phyloP scores from a whole-genome alignment of 108 stramenopile genomes.

The Discostella pseudostelligera region DNA sequence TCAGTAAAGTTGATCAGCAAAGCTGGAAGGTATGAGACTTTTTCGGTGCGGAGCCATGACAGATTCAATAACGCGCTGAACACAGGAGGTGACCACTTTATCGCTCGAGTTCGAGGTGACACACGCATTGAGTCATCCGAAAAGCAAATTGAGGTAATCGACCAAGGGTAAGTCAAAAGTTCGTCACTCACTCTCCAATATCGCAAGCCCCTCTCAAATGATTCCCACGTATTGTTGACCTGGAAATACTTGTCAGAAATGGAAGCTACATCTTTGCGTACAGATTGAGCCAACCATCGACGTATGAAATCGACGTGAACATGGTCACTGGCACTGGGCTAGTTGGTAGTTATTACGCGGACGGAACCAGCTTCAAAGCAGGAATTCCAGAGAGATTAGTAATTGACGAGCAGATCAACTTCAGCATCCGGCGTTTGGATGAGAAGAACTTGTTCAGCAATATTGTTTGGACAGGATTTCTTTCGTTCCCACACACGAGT shows the following conservation, averaged over 20 bases:
- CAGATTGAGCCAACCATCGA: slow-evolving; percentile 17
- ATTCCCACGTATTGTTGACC: not conserved
- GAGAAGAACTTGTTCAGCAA: not conserved
- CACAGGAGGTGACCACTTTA: slow-evolving; percentile 18
- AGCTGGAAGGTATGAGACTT: slow-evolving; percentile 14
- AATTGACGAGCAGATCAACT: slow-evolving; percentile 18
- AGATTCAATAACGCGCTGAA: slow-evolving; percentile 16
- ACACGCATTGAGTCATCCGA: not conserved
- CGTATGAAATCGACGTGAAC: slow-evolving; percentile 23
- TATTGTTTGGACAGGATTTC: slow-evolving; percentile 23
- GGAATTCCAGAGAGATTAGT: slow-evolving; percentile 2
- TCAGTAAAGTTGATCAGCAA: slow-evolving; percentile 8
- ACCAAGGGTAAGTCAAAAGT: slow-evolving; percentile 22
- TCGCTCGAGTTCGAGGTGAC: slow-evolving; percentile 16
- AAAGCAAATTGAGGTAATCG: slow-evolving; percentile 6
- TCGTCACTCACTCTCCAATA: not conserved
- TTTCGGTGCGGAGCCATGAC: slow-evolving; percentile 23
- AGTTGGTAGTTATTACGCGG: slow-evolving; percentile 14
- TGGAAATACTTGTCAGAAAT: slow-evolving; percentile 10
- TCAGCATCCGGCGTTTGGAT: not conserved
- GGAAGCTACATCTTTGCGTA: slow-evolving; percentile 28
- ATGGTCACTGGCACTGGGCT: slow-evolving; percentile 28
- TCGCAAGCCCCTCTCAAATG: not conserved
- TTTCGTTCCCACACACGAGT: slow-evolving; percentile 27
- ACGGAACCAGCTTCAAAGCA: slow-evolving; percentile 3